Percentiles rank a stretch among this genome's conserved stretches.
phyloP scores from a whole-genome alignment of 768 basidiomycete species.

The Boletus vinaceobasis region DNA sequence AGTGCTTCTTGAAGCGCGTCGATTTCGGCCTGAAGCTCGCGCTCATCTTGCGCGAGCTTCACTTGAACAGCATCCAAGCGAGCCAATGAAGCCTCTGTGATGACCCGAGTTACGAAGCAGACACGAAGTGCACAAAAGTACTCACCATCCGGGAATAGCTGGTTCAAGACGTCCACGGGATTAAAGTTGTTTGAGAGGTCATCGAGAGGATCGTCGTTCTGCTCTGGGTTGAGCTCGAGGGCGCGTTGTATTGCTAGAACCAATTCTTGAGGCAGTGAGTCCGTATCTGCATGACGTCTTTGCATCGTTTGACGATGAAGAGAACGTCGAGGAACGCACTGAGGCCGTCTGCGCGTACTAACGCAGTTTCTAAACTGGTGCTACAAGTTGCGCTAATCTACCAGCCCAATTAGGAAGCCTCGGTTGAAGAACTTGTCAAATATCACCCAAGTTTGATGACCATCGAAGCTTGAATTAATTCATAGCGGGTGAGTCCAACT shows the following conservation, averaged over 20 bases:
- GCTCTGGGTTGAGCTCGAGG: constrained; percentile 48
- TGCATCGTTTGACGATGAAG: constrained; percentile 16
- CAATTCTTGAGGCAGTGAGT: constrained; percentile 65
- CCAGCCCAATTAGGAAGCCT: constrained; percentile 13
- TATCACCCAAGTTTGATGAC: neutral
- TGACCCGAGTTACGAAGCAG: neutral
- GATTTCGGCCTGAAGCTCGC: constrained; percentile 70
- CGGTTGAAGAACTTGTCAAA: neutral
- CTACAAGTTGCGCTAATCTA: neutral
- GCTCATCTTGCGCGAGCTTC: constrained; percentile 65
- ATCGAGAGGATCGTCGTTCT: constrained; percentile 54
- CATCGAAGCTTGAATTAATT: neutral
- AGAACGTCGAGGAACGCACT: neutral
- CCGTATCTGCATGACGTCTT: constrained; percentile 32
- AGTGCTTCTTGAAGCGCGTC: constrained; percentile 63
- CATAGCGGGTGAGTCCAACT: constrained; percentile 1
- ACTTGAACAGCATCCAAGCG: constrained; percentile 70
- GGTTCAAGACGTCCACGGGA: constrained; percentile 50
- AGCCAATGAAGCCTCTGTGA: constrained; percentile 68
- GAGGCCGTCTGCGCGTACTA: neutral
- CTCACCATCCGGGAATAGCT: constrained; percentile 77
- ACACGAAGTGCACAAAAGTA: constrained; percentile 11
- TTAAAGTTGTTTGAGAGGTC: constrained; percentile 55
- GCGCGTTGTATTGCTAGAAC: constrained; percentile 69
- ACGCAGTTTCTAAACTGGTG: neutral